Conservation (phyloP, 139 green algal species). For the Chlamydomonas schloesseri region DNA sequence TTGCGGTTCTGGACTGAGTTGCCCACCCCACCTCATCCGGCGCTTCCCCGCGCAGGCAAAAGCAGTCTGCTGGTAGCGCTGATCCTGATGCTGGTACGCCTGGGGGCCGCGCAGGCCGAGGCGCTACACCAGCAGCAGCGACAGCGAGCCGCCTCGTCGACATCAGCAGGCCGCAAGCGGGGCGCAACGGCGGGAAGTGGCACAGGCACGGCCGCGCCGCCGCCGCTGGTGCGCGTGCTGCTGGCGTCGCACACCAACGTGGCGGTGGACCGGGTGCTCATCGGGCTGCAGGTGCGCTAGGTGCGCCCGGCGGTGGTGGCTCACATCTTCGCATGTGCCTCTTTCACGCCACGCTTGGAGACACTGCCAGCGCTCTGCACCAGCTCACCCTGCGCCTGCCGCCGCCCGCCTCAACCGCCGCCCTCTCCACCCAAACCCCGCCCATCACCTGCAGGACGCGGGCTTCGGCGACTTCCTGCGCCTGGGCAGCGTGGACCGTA, state of each 20-base stretch:
- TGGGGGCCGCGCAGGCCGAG: background rate
- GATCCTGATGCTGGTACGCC: conserved; percentile 72
- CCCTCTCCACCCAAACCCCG: too few species aligned
- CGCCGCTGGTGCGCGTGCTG: conserved; percentile 67
- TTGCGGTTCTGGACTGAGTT: too few species aligned
- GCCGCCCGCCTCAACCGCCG: too few species aligned
- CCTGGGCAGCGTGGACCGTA: conserved; percentile 78
- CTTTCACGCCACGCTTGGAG: too few species aligned
- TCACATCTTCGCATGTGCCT: too few species aligned
- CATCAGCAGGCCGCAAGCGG: background rate
- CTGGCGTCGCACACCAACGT: conserved; percentile 91
- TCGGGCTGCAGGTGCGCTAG: conserved; percentile 56
- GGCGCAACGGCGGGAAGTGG: too few species aligned
- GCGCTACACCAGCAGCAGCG: too few species aligned
- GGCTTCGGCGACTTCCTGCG: conserved; percentile 83
- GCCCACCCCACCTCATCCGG: background rate
- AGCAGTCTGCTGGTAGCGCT: conserved; percentile 81
- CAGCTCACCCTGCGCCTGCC: too few species aligned
- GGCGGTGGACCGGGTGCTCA: conserved; percentile 86
- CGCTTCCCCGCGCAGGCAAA: conserved; percentile 68
- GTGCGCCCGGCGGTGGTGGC: background rate
- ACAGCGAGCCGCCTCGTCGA: background rate
- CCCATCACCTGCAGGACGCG: conserved; percentile 35
- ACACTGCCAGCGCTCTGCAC: too few species aligned
- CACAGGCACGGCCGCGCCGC: too few species aligned